phyloP scores from a whole-genome alignment of 306 rosid species.

The Quercus parvula region DNA sequence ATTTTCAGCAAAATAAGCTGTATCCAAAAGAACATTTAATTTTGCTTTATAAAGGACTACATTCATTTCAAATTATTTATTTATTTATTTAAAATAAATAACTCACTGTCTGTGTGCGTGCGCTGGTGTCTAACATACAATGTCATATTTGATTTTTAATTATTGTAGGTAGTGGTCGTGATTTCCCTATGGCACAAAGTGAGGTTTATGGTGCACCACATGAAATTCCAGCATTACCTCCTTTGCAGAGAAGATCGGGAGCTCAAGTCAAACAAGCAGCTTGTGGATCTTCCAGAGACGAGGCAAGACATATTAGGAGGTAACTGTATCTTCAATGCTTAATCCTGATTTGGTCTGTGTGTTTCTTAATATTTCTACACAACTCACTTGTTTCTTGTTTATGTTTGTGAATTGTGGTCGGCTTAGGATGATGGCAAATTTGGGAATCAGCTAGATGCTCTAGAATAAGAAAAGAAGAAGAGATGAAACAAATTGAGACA shows the following conservation, averaged over 20 bases:
- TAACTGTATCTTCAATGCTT: constrained; percentile 1
- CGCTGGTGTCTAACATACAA: too few species aligned
- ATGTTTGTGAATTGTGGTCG: constrained; percentile 17
- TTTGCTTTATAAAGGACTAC: too few species aligned
- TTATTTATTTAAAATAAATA: too few species aligned
- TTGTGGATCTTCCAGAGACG: constrained; percentile 59
- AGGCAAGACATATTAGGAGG: constrained; percentile 55
- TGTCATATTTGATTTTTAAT: too few species aligned
- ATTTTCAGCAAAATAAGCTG: too few species aligned
- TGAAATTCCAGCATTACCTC: constrained; percentile 39
- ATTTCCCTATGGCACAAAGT: constrained; percentile 21
- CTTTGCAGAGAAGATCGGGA: constrained; percentile 27
- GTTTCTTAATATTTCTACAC: neutral
- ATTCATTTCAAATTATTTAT: too few species aligned
- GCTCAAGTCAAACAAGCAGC: constrained; percentile 38
- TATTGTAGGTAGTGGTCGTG: constrained; percentile 22
- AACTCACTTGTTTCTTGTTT: neutral
- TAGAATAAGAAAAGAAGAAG: constrained; percentile 58
- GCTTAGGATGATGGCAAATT: constrained; percentile 57
- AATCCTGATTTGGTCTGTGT: neutral
- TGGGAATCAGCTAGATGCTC: constrained; percentile 69
- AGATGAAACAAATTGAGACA: constrained; percentile 51
- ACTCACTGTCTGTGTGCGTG: too few species aligned
- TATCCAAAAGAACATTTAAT: too few species aligned
- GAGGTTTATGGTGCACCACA: constrained; percentile 31